These are phyloP conservation scores for Coniosporium apollinis DNA, from an alignment of 495 filamentous ascomycete genomes.

Conservation along the genomic window DNA sequence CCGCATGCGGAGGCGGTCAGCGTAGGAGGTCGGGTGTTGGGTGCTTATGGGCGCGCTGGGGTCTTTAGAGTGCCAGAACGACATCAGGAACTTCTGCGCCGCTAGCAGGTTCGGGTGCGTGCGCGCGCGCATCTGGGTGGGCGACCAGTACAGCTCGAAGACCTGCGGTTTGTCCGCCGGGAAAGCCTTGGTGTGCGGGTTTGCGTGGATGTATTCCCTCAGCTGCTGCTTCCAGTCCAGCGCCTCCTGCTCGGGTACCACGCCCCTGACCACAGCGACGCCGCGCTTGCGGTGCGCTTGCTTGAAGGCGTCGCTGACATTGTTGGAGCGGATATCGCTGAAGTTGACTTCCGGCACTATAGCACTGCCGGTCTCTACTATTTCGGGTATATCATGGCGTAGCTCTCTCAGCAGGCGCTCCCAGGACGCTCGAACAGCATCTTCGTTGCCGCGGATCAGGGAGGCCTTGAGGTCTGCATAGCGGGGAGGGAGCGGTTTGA, in stretches of 20 bases:
- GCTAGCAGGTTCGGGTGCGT: conserved; percentile 52
- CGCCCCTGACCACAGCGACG: conserved; percentile 25
- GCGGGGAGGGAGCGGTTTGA: conserved; percentile 47
- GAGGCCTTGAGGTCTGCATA: conserved; percentile 60
- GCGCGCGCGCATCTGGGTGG: conserved; percentile 55
- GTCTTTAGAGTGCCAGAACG: conserved; percentile 53
- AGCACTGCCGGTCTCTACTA: conserved; percentile 26
- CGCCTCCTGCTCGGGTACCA: conserved; percentile 21
- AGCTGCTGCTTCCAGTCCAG: conserved; percentile 22
- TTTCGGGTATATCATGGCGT: conserved; percentile 32
- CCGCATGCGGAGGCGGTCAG: conserved; percentile 67
- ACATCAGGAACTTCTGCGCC: conserved; percentile 56
- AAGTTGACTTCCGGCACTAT: conserved; percentile 24
- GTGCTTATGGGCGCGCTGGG: conserved; percentile 41
- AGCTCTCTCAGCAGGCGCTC: conserved; percentile 44
- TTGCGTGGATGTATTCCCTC: conserved; percentile 21
- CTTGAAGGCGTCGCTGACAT: conserved; percentile 12
- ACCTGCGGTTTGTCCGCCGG: conserved; percentile 53
- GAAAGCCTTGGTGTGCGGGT: conserved; percentile 29
- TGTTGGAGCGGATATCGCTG: conserved; percentile 19
- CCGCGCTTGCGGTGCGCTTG: conserved; percentile 19
- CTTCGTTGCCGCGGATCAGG: conserved; percentile 46
- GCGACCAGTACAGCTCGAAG: conserved; percentile 81
- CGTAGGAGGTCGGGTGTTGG: conserved; percentile 51
- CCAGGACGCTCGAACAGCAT: conserved; percentile 48